phyloP scores from a whole-genome alignment of 2,329 filamentous ascomycete genomes.

The Pseudogymnoascus sp. region DNA sequence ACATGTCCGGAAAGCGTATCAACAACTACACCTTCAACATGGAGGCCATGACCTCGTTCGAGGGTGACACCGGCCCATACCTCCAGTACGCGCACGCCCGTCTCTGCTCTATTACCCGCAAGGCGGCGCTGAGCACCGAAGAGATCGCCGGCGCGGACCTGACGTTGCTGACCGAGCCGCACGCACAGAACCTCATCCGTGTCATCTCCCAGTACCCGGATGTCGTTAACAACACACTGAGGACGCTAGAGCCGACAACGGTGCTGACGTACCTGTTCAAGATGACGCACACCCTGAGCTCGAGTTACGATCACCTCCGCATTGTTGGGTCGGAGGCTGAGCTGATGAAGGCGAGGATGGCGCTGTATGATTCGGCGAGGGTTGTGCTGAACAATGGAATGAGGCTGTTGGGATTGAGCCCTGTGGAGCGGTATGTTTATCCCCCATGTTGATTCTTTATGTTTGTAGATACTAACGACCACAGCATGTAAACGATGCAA shows the following conservation, averaged over 20 bases:
- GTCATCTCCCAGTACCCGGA: slow-evolving; percentile 80
- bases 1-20: slow-evolving; percentile 86
- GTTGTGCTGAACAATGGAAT: slow-evolving; percentile 77
- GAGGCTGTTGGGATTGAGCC: slow-evolving; percentile 68
- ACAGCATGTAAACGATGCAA: background rate
- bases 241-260: slow-evolving; percentile 69
- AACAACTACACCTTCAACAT: slow-evolving; percentile 69
- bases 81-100: slow-evolving; percentile 77
- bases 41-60: slow-evolving; percentile 74
- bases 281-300: slow-evolving; percentile 74
- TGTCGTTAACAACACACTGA: slow-evolving; percentile 73
- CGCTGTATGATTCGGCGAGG: slow-evolving; percentile 67
- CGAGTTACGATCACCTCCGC: slow-evolving; percentile 72
- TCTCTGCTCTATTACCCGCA: slow-evolving; percentile 55
- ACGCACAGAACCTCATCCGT: slow-evolving; percentile 66
- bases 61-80: slow-evolving; percentile 79
- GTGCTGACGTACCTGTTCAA: slow-evolving; percentile 69
- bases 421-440: slow-evolving; percentile 52
- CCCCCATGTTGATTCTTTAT: background rate
- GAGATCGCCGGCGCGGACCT: slow-evolving; percentile 58
- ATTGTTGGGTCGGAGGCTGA: slow-evolving; percentile 73
- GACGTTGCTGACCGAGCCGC: slow-evolving; percentile 59
- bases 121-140: slow-evolving; percentile 44
- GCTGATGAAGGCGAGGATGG: slow-evolving; percentile 63
- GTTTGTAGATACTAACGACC: background rate